These are phyloP conservation scores for Boletus vinaceobasis DNA, from an alignment of 768 basidiomycete genomes.

Conservation along the genomic window DNA sequence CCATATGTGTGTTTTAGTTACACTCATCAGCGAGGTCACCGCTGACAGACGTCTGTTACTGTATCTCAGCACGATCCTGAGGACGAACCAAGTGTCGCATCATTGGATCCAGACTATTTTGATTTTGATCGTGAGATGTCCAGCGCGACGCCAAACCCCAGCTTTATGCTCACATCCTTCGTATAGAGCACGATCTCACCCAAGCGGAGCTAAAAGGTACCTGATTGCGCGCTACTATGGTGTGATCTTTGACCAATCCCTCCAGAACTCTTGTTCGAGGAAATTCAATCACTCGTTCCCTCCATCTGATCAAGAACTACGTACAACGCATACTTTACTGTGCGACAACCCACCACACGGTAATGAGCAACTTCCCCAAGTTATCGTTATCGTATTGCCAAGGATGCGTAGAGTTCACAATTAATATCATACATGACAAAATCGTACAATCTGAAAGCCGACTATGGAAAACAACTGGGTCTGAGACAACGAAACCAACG, in stretches of 20 bases:
- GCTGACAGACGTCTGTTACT: conserved; percentile 3
- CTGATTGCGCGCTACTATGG: neutral
- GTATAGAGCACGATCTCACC: conserved; percentile 60
- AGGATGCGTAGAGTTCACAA: conserved; percentile 2
- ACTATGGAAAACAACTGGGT: neutral
- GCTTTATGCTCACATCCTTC: conserved; percentile 4
- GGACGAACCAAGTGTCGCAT: conserved; percentile 81
- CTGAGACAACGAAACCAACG: conserved; percentile 2
- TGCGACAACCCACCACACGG: neutral
- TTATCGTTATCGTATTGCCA: conserved; percentile 1
- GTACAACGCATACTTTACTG: neutral
- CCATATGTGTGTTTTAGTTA: conserved; percentile 54
- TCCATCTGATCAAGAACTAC: conserved; percentile 42
- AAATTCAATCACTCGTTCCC: conserved; percentile 74
- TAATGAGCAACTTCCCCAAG: neutral
- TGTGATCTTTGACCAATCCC: conserved; percentile 5
- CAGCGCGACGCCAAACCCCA: neutral
- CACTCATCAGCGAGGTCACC: neutral
- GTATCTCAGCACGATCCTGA: conserved; percentile 71
- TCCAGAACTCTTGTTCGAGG: conserved; percentile 71
- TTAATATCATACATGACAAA: conserved; percentile 20
- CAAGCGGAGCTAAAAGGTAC: conserved; percentile 68
- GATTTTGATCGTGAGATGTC: conserved; percentile 72
- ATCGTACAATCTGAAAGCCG: conserved; percentile 13
- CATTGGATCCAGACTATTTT: conserved; percentile 83